Base-by-base conservation (phyloP, 2,329 filamentous ascomycete species). In the Parasarocladium wereldwijsianum region DNA sequence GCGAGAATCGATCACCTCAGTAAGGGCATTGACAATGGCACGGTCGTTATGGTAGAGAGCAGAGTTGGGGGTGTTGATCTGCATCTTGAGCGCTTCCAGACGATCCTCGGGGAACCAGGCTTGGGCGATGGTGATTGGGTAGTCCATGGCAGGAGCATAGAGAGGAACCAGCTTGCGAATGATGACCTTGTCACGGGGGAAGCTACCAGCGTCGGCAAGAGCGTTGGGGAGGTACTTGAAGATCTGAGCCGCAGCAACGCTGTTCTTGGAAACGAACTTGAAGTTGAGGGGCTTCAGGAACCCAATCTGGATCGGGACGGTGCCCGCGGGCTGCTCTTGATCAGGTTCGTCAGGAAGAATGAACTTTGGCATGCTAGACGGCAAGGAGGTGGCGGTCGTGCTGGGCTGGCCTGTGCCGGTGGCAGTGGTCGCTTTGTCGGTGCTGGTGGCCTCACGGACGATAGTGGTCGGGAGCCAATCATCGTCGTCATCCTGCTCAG, bases 251-350 rank as follows among this genome's bases (percentile, higher is more conserved):
- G 83, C 79, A 12, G 85, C 80, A 38, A 76, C 64, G 10, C 72
- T 63, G 37, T 78, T 73, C 14, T 60, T 61, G 8, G 78, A 75
- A 17, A 96, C 80, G 47, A 92, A 93, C 7, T 68, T 58, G 52
- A 90, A 98, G 57, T 92, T 87, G 41, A 93, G 66, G 2, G 70
- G 68, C 45, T 74, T 78, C 31, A 71, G 60, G 65, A 96, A 94
- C 19, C 81, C 90, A 38, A 96, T 66, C 49, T 93, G 84, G 41
- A 93, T 76, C 41, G 81, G 55, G 4, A 70, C 73, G 1, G 70
- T 73, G 40, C 81, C 79, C 4, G 62, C 54, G 0, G 82, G 79
- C 12, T 62, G 51, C 4, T 56, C 35, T 8, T 49, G 41, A 13
- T 63, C 59, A 28, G 67, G 62, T 33, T 67, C 63, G 23, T 72